Base-by-base conservation (phyloP, 164 flowering plant species). In the Stephania yunnanensis region DNA sequence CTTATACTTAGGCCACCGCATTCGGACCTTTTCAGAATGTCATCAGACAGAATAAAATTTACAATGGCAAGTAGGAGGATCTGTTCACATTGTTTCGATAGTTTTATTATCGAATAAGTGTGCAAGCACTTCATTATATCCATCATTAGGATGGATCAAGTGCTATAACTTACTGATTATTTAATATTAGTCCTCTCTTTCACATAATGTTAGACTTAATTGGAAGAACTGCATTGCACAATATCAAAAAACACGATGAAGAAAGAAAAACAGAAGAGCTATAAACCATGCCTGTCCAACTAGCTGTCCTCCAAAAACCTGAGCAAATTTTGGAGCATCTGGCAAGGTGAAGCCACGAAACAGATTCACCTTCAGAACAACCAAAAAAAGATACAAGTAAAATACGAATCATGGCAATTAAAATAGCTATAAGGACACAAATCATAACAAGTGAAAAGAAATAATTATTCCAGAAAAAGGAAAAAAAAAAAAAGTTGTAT, bases 271-370 rank as follows among this genome's bases (percentile, higher is more conserved):
- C 53, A 72, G 30, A 71, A 46, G n/a, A 64, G 52, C 25, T 46
- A n/a, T 69, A 36, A 78, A 79, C 36, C 83, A 71, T 91, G 78
- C 99, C 95, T 96, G 99, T 80, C 95, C 99, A 77, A 94, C 75
- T 22, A 94, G 82, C 74, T 96, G 99, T 77, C 99, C 98, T 71
- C 99, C 98, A 85, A 90, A 96, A 74, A 96, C 93, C 75, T 89
- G 91, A 29, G 86, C 92, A 82, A 91, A 92, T 71, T 71, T 85
- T 77, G 95, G 97, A 82, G 98, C 93, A 76, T 90, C 93, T 31
- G 94, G 91, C 83, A 91, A 82, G 29, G 98, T 96, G 74, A 90
- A 84, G 19, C 97, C 99, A 70, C 83, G 85, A 77, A 96, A 96
- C 71, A 91, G 80, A 78, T 96, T 86, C 64, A 87, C 97, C 99